Base-by-base conservation (phyloP, 2,329 filamentous ascomycete species). In the Tolypocladium amazonense region DNA sequence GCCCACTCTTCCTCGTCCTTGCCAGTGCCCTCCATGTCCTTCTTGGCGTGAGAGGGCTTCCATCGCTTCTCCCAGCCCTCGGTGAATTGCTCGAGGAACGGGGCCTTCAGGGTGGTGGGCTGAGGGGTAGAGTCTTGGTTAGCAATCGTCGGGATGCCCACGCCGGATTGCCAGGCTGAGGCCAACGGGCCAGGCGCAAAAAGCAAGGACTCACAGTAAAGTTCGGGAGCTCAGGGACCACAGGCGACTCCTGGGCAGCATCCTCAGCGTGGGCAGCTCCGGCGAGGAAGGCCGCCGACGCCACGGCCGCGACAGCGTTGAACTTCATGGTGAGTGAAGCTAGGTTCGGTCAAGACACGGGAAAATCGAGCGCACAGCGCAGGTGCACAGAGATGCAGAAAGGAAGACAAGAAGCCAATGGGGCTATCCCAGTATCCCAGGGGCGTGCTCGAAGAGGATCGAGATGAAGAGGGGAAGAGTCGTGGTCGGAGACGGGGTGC, bases 61-160 rank as follows among this genome's bases (percentile, higher is more conserved):
- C 94, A 99, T 79, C 92, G 84, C 66, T 83, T 79, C 67, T 97
- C 89, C 93, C 93, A 97, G 78, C 90, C 92, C 68, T 95, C 89
- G 77, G 90, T 96, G 81, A 99, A 99, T 78, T 99, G 94, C 81
- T 99, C 94, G 65, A 97, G 80, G 85, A 99, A 99, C 62, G 92
- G 90, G 67, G 88, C 94, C 80, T 97, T 94, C 71, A 97, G 75
- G 64, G 80, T 83, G 66, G 92, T 90, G 62, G 94, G 92, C 93
- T 99, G 71, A 30, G 38, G 57, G 47, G 59, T 57, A 43, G 56
- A 45, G 15, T 25, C 35, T n/a, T 23, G 30, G 62, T 71, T 60
- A 68, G 69, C 63, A 64, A 62, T 53, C 20, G 11, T 35, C 8
- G 1, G n/a, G 2, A 3, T 63, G 59, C 68, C 64, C 52, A 56